These are phyloP conservation scores for Eucalyptus victrix DNA, from an alignment of 345 rosid genomes.

Conservation along the genomic window DNA sequence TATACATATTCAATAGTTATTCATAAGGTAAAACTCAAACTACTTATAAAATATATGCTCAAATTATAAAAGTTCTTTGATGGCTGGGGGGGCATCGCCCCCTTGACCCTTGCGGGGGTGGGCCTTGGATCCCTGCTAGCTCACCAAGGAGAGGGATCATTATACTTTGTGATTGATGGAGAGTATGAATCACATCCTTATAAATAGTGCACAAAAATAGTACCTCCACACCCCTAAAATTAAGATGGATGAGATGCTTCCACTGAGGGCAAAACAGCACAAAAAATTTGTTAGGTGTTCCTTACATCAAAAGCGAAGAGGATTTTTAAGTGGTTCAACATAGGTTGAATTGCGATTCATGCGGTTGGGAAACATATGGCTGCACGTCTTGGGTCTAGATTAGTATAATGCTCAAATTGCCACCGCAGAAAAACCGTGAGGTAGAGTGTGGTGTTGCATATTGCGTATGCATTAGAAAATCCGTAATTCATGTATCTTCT, in stretches of 20 bases:
- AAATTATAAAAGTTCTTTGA: no score
- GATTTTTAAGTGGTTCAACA: neutral
- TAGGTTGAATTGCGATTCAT: neutral
- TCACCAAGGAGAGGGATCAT: neutral
- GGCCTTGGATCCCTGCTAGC: rapidly evolving
- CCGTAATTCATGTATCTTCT: neutral
- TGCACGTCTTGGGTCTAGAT: neutral
- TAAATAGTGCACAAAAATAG: neutral
- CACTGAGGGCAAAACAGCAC: neutral
- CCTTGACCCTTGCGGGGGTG: rapidly evolving
- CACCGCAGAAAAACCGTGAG: neutral
- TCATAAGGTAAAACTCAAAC: no score
- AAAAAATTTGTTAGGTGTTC: neutral
- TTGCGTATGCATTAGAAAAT: neutral
- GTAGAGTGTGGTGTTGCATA: neutral
- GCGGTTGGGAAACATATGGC: neutral
- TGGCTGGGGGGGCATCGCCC: neutral
- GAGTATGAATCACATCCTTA: no score
- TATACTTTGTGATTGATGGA: rapidly evolving
- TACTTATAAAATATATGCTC: neutral
- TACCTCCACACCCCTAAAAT: neutral
- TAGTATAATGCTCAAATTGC: neutral
- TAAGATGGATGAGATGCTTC: neutral
- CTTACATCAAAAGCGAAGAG: neutral
- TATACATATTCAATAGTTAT: no score